phyloP scores from a whole-genome alignment of 306 rosid genomes.

The Citrullus mucosospermus region DNA sequence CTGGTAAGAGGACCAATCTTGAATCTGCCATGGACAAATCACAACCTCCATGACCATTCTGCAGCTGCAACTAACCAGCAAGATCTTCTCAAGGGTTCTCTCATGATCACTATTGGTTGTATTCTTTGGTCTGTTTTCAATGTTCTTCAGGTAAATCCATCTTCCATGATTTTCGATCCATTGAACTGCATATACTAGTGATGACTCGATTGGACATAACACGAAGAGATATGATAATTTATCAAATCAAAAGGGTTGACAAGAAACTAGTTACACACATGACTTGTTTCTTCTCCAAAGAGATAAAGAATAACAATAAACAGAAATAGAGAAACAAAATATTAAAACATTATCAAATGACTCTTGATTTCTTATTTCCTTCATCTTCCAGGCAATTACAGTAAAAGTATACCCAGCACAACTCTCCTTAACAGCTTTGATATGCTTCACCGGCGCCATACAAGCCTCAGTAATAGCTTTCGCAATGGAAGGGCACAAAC shows the following conservation, averaged over 20 bases:
- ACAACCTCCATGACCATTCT: conserved; percentile 9
- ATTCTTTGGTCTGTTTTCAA: conserved; percentile 34
- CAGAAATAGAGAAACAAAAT: background rate
- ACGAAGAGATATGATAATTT: too few species aligned
- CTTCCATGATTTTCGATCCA: background rate
- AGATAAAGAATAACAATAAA: background rate
- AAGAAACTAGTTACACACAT: background rate
- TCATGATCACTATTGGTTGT: conserved; percentile 28
- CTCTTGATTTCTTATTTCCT: background rate
- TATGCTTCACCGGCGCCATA: conserved; percentile 28
- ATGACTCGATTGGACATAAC: background rate
- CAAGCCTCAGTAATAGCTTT: conserved; percentile 24
- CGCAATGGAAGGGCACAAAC: conserved; percentile 30
- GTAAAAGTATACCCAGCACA: conserved; percentile 35
- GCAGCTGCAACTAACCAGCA: conserved; percentile 11
- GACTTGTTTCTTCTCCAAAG: background rate
- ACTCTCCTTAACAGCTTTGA: conserved; percentile 37
- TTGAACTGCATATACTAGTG: background rate
- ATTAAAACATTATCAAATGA: background rate
- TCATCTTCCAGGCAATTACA: conserved; percentile 29
- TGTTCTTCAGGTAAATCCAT: conserved; percentile 29
- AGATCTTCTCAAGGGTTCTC: conserved; percentile 30
- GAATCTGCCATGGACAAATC: conserved; percentile 46
- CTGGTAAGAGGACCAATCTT: conserved; percentile 58
- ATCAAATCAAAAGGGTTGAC: background rate